These are phyloP conservation scores for Fusarium kyushuense DNA, from an alignment of 2,329 filamentous ascomycete genomes.

Conservation along the genomic window DNA sequence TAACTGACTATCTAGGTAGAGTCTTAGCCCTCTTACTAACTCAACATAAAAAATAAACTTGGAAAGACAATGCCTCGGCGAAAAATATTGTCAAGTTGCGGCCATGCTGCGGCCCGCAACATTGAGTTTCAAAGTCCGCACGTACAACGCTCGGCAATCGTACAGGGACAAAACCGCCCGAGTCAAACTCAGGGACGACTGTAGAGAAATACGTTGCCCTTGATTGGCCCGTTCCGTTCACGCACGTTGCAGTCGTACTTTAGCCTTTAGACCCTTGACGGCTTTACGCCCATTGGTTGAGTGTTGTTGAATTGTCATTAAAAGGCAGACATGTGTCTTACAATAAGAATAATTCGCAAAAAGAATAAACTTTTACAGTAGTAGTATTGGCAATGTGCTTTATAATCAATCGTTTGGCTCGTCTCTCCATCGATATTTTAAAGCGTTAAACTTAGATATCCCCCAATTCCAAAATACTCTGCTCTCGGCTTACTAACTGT, in stretches of 20 bases:
- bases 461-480: constrained; percentile 12
- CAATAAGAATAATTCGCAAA: not conserved
- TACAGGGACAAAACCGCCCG: constrained; percentile 27
- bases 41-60: not conserved
- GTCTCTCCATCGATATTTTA: not conserved
- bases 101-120: constrained; percentile 27
- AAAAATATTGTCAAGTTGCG: constrained; percentile 8
- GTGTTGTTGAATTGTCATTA: not conserved
- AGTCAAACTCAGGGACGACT: constrained; percentile 35
- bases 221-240: constrained; percentile 31
- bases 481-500: constrained; percentile 19
- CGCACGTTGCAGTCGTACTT: not conserved
- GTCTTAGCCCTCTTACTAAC: not conserved
- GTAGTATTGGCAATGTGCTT: not conserved
- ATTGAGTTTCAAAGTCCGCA: constrained; percentile 11
- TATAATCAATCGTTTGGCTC: not conserved
- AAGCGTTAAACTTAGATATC: not conserved
- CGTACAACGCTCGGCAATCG: not conserved
- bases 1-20: not conserved
- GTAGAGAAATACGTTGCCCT: constrained; percentile 40
- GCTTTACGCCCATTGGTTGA: constrained; percentile 11
- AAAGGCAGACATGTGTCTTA: not conserved
- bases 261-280: constrained; percentile 14
- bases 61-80: not conserved
- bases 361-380: not conserved